Conservation (phyloP, 148 eudicot genomes). For the Beta vulgaris region DNA sequence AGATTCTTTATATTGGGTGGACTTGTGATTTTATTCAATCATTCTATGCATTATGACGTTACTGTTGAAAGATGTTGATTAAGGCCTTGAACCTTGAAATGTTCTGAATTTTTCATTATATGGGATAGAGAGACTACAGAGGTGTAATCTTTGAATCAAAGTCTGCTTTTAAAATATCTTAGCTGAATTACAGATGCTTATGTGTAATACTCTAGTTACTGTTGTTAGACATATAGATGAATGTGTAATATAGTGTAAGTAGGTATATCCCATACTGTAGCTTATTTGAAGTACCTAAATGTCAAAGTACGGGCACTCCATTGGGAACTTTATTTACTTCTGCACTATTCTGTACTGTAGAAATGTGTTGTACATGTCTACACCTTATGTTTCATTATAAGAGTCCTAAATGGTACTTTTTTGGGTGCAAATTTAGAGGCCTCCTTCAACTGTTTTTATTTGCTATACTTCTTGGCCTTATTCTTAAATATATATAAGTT, state of each 20-base stretch:
- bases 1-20: neutral
- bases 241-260: no score
- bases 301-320: no score
- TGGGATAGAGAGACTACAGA: neutral
- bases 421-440: no score
- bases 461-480: neutral
- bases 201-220: neutral
- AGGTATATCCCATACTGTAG: no score
- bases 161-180: neutral
- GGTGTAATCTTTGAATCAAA: neutral
- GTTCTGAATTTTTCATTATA: neutral
- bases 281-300: no score
- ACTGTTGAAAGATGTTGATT: neutral
- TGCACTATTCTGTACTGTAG: no score
- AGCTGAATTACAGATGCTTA: neutral
- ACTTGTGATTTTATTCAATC: neutral
- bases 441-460: neutral
- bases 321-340: no score
- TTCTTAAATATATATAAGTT: neutral
- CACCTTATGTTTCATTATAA: no score
- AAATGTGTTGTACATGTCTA: no score
- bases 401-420: no score
- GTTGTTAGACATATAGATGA: no score
- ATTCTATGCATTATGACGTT: neutral
- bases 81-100: constrained; percentile 1